Evolutionary conservation across 306 rosid species (phyloP).

Genomic region (Glycine latifolia): DNA sequence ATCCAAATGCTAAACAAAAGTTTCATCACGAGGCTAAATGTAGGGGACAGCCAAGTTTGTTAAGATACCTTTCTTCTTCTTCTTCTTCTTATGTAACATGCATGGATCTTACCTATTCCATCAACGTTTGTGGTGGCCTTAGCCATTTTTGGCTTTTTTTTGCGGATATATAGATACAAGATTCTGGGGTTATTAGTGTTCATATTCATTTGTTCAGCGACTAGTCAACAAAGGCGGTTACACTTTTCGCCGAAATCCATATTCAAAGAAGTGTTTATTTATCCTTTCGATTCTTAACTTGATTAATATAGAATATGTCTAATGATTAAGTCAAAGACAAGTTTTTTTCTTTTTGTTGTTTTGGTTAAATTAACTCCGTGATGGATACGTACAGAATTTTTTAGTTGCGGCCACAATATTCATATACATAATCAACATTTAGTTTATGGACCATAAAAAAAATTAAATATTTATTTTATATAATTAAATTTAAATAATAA

Average conservation of each 20-base stretch:
- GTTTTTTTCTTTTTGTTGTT: neutral
- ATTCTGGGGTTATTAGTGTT: neutral
- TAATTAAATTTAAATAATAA: no score
- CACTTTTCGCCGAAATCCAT: conserved; percentile 7
- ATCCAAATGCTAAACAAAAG: neutral
- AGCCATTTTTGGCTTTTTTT: neutral
- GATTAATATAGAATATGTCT: neutral
- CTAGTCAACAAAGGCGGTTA: neutral
- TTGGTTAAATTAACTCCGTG: no score
- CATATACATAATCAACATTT: no score
- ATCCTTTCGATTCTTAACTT: neutral
- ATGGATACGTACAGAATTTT: no score
- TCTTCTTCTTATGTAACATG: neutral
- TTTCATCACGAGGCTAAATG: neutral
- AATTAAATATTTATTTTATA: no score
- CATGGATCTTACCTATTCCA: neutral
- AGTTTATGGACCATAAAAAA: no score
- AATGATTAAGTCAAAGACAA: neutral
- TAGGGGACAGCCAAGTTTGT: neutral
- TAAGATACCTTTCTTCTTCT: neutral
- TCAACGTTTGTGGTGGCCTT: neutral
- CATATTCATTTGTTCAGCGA: neutral
- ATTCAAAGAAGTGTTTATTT: neutral
- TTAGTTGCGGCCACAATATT: no score
- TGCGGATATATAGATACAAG: neutral